Evolutionary conservation across 495 filamentous ascomycete species (phyloP), one percentile per base, ranked within the genome.

Genomic region (Penicillium ochrochloron): DNA sequence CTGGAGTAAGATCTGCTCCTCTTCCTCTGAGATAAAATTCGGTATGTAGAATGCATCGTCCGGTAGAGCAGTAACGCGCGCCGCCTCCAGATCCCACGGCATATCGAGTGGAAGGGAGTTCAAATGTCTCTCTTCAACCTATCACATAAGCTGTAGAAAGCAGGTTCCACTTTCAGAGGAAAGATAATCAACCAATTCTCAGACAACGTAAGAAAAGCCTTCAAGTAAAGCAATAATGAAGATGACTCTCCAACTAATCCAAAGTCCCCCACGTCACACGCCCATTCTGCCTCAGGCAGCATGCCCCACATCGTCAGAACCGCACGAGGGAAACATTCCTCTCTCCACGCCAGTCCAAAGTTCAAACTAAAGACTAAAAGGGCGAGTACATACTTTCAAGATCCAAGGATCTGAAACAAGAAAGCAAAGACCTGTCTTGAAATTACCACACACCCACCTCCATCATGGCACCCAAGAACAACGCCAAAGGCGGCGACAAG

Each of bases 11-110:
- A 73, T 60, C 4, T 79, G 66, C 75, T 97, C 94, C 76, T 97
- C 94, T 21, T 87, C 85, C 54, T 81, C 76, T 14, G 85, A 87
- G 66, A 99, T 90, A 78, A 99, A 97, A 72, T 93, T 84, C 3
- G 93, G 81, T 53, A 98, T 91, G 76, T 97, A 98, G 78, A 90
- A 97, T 62, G 90, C 88, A 50, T 85, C 80, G 1, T 83, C 72
- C 2, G 92, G 92, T 15, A 94, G 80, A 17, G 70, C 67, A 2
- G 78, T 64, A 57, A 95, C 88, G 67, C 80, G 82, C 60, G 73
- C 80, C 19, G 80, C 72, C 63, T 88, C 71, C 9, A 80, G 68
- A 66, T 48, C 44, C 19, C 21, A 48, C 10, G 10, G 19, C 44
- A 48, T 48, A 12, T 48, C n/a, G 44, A 21, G 2, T 19, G 15